Evolutionary conservation across 352 stramenopile genomes (phyloP).

Genomic region (Pythium brachiatum): DNA sequence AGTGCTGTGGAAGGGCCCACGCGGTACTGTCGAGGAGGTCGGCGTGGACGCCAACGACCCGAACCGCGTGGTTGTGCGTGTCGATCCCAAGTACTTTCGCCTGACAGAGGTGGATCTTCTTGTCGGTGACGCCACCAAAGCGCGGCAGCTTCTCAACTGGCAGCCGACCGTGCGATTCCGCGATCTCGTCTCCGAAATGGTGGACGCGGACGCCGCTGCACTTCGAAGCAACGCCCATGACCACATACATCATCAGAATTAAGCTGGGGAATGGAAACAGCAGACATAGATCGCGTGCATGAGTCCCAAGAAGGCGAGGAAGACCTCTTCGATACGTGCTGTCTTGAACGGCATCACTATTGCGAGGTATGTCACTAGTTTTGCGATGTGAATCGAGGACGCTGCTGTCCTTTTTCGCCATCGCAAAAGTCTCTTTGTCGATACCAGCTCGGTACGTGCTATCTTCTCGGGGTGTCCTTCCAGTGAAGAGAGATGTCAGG

Average conservation of each 20-base stretch:
- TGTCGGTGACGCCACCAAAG: slow-evolving; percentile 94
- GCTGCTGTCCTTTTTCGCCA: too few species aligned
- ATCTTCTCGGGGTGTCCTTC: too few species aligned
- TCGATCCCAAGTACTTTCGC: slow-evolving; percentile 98
- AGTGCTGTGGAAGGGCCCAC: slow-evolving; percentile 91
- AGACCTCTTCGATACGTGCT: too few species aligned
- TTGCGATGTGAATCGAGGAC: too few species aligned
- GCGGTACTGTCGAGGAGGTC: slow-evolving; percentile 91
- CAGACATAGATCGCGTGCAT: too few species aligned
- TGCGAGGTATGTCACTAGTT: too few species aligned
- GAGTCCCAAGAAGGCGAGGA: too few species aligned
- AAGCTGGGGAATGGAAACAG: too few species aligned
- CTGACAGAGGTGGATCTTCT: slow-evolving; percentile 98
- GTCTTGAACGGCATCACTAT: too few species aligned
- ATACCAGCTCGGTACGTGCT: too few species aligned
- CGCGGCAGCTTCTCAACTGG: slow-evolving; percentile 91
- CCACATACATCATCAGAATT: slow-evolving; percentile 25
- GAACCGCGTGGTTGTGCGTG: slow-evolving; percentile 89
- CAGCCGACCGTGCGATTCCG: slow-evolving; percentile 90
- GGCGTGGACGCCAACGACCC: slow-evolving; percentile 90
- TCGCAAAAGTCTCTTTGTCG: too few species aligned
- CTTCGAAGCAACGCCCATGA: slow-evolving; percentile 17
- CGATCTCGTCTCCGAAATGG: slow-evolving; percentile 96
- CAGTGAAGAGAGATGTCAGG: too few species aligned
- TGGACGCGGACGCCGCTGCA: slow-evolving; percentile 37